Base-by-base conservation (phyloP, 495 filamentous ascomycete genomes). In the Penicillium bialowiezense region DNA sequence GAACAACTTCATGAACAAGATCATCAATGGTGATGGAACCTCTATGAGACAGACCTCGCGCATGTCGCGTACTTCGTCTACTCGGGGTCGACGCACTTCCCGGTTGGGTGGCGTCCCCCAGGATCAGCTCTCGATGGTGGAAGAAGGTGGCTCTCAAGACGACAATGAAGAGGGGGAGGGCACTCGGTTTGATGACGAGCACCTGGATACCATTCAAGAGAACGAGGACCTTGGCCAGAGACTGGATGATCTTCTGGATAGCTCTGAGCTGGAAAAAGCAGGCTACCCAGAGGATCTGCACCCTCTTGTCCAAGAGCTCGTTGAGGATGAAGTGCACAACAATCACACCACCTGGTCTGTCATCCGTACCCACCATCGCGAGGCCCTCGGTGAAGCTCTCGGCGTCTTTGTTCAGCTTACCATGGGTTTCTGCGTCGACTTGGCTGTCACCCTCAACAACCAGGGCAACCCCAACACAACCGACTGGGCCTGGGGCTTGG, bases 401-500 rank as follows among this genome's bases (percentile, higher is more conserved):
- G 75, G 70, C 1, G 75, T 76, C 32, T 70, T 60, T 47, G 62
- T 69, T 0, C 67, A 72, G 42, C 62, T 73, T 20, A 70, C 64
- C 12, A 63, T 79, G 45, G 76, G 72, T 17, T 73, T 80, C 52
- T 74, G 64, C 23, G 72, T 68, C 34, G 74, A 75, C 36, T 64
- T 81, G 10, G 60, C 71, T 0, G 77, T 80, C 14, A 76, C 72
- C 6, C 51, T 75, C 6, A 73, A 71, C 15, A 50, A 64, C 2
- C 52, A 52, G 1, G 71, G 69, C 3, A 69, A 73, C 32, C 78
- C 78, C 13, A 71, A 72, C 47, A 74, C 73, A 3, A 74, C 72
- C 3, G 70, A 64, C 15, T 80, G 74, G 75, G 70, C 73, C 7
- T 83, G 78, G 78, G 79, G 78, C 1, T 62, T 81, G 5, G 77